phyloP scores from a whole-genome alignment of 2,329 filamentous ascomycete species.

The Talaromyces sp. region DNA sequence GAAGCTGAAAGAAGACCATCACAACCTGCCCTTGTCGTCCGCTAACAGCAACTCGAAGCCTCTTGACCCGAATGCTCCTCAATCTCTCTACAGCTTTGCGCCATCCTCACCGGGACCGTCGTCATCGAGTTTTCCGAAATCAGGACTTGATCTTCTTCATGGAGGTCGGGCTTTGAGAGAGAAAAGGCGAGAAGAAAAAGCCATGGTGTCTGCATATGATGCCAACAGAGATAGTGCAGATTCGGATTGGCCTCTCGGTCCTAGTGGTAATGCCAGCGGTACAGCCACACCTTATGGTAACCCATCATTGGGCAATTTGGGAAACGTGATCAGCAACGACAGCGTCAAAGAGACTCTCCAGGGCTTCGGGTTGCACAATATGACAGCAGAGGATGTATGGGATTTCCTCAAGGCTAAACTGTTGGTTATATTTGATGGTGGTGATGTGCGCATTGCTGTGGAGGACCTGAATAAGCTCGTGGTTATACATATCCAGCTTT shows the following conservation, averaged over 20 bases:
- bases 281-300: conserved; percentile 35
- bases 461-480: conserved; percentile 66
- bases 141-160: conserved; percentile 73
- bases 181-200: conserved; percentile 69
- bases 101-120: conserved; percentile 62
- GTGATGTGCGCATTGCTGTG: conserved; percentile 62
- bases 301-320: conserved; percentile 38
- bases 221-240: conserved; percentile 33
- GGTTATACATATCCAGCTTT: conserved; percentile 61
- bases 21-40: conserved; percentile 60
- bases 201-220: conserved; percentile 31
- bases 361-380: conserved; percentile 65
- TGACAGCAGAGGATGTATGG: conserved; percentile 67
- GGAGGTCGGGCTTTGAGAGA: conserved; percentile 74
- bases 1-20: conserved; percentile 62
- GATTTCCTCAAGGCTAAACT: conserved; percentile 64
- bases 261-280: conserved; percentile 26
- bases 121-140: conserved; percentile 70
- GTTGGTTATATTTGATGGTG: conserved; percentile 63
- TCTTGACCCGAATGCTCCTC: conserved; percentile 61
- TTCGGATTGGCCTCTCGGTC: conserved; percentile 33
- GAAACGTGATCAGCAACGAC: conserved; percentile 35
- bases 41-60: conserved; percentile 65
- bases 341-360: conserved; percentile 44
- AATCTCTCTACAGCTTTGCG: conserved; percentile 65